A percentile compares a stretch with the other conserved stretches of the same genome.
Evolutionary conservation across 345 rosid genomes (phyloP).

Genomic region (Pistacia atlantica): DNA sequence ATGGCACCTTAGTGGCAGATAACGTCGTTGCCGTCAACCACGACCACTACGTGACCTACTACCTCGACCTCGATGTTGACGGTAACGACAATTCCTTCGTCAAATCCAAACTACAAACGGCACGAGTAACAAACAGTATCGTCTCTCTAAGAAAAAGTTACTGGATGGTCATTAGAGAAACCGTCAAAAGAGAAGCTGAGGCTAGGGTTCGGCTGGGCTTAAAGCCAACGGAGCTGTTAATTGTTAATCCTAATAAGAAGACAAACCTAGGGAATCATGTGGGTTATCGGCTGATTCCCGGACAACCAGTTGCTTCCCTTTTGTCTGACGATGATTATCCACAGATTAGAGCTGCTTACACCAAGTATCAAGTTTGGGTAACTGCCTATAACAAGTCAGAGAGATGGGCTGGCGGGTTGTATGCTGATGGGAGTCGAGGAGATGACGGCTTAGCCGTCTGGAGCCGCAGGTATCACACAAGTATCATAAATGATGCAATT

Average conservation of each 20-base stretch:
- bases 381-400: conserved; percentile 80
- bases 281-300: conserved; percentile 69
- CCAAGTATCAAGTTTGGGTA: conserved; percentile 70
- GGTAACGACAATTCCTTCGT: conserved; percentile 70
- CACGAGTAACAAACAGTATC: conserved; percentile 24
- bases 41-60: conserved; percentile 76
- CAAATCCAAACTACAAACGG: conserved; percentile 52
- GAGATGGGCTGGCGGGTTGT: conserved; percentile 84
- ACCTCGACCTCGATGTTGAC: conserved; percentile 79
- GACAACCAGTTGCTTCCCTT: conserved; percentile 47
- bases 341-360: conserved; percentile 61
- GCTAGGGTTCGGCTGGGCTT: conserved; percentile 53
- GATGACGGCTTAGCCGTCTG: conserved; percentile 75
- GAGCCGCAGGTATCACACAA: conserved; percentile 51
- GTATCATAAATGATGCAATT: neutral
- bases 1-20: conserved; percentile 65
- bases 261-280: conserved; percentile 62
- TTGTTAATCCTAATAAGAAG: conserved; percentile 62
- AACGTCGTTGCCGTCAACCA: conserved; percentile 74
- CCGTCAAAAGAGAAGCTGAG: conserved; percentile 68
- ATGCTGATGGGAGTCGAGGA: conserved; percentile 66
- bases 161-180: conserved; percentile 64
- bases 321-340: conserved; percentile 66
- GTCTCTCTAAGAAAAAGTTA: conserved; percentile 64
- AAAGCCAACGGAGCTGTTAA: conserved; percentile 56